Percentiles rank a stretch among this genome's conserved stretches.
phyloP scores from a whole-genome alignment of 1,284 basidiomycete genomes.

The Sanghuangporus baumii region DNA sequence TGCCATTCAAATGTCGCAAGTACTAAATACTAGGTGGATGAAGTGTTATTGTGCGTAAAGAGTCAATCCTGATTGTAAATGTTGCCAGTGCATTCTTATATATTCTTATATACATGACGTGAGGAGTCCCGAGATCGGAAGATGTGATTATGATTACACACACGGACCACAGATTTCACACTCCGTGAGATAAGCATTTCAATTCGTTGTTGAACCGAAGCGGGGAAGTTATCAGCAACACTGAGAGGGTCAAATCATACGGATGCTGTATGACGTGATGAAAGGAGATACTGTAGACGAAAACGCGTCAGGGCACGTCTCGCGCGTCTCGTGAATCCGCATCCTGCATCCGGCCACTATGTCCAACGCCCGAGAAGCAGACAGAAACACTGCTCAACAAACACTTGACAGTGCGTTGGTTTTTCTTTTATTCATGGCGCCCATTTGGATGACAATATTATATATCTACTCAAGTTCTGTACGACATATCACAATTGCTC shows the following conservation, averaged over 20 bases:
- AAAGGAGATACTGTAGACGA: no score
- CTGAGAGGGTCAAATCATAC: no score
- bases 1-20: not conserved
- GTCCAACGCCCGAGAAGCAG: slow-evolving; percentile 40
- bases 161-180: not conserved
- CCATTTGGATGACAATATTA: slow-evolving; percentile 6
- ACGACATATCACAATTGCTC: slow-evolving; percentile 77
- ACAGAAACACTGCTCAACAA: slow-evolving; percentile 69
- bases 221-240: no score
- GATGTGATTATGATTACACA: not conserved
- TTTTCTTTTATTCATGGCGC: not conserved
- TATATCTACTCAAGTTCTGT: slow-evolving; percentile 47
- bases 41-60: not conserved
- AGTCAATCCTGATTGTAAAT: not conserved
- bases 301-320: no score
- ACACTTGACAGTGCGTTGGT: slow-evolving; percentile 69
- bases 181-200: no score
- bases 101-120: not conserved
- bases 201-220: no score
- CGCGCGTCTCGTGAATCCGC: not conserved
- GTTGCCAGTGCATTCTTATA: not conserved
- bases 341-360: not conserved
- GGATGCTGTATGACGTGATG: no score
- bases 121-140: not conserved
- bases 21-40: not conserved